Base-by-base conservation (phyloP, 805 yeast genomes). In the Candida sithepensis region DNA sequence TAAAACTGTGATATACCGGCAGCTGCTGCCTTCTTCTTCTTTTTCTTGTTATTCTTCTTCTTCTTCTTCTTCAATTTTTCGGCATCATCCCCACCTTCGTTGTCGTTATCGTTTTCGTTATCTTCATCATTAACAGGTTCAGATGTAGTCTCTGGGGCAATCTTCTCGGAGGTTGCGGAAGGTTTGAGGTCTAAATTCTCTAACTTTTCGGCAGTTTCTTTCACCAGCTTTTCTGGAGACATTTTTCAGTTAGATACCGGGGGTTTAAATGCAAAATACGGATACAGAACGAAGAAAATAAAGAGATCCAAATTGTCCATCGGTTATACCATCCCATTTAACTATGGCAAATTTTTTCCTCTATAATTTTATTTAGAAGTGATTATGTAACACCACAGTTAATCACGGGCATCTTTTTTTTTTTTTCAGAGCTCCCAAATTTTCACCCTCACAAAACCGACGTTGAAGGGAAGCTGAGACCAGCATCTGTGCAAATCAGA, bases 1-100 rank as follows among this genome's bases (percentile, higher is more conserved):
- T 79, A 92, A 44, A 82, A 72, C 39, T 75, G 71, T 20, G 82
- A 79, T 47, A 94, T 83, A 33, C 85, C 83, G 24, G 78, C 81
- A 34, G 81, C 68, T 50, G 82, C 70, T 55, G 72, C 72, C 64
- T 75, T 74, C 63, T 72, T 75, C 66, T 73, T 75, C 60, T 72
- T 78, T 58, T 78, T 77, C 70, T 75, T 81, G 70, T 72, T 78
- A 65, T 73, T 74, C 68, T 71, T 81, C 73, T 75, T 79, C 73
- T 80, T 82, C 69, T 81, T 81, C 65, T 73, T 76, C 62, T 51
- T 64, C 21, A 57, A 65, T 5, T 57, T 69, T 18, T 53, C 71
- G n/a, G 50, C 70, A 2, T 50, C 69, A 5, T 52, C 70, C n/a
- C 58, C 66, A 22, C 46, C 65, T 20, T 49, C 59, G 43, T 56